phyloP scores from a whole-genome alignment of 2,329 filamentous ascomycete genomes.

The Ilyonectria robusta region DNA sequence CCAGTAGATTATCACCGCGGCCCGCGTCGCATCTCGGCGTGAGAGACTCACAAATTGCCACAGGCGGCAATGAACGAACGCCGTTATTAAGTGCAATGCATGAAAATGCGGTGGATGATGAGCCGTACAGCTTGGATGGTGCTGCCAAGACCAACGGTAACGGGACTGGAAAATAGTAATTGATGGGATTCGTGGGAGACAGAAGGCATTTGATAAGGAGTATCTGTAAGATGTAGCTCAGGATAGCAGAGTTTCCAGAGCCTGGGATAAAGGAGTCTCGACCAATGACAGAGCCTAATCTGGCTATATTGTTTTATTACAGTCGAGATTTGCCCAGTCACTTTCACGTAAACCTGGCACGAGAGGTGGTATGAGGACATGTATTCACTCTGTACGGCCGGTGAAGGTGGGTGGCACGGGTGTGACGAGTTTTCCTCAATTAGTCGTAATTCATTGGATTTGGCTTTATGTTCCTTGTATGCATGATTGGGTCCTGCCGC shows the following conservation, averaged over 20 bases:
- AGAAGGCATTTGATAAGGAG: constrained; percentile 21
- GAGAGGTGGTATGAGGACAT: background rate
- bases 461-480: background rate
- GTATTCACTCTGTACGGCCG: background rate
- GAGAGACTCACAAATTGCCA: constrained; percentile 20
- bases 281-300: background rate
- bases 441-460: background rate
- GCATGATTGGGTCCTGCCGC: background rate
- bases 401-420: no score
- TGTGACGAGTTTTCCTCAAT: background rate
- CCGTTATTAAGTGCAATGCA: constrained; percentile 47
- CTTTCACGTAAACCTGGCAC: background rate
- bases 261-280: background rate
- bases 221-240: constrained; percentile 4
- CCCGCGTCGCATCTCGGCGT: constrained; percentile 44
- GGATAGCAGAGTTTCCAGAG: background rate
- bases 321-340: background rate
- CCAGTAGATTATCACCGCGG: constrained; percentile 39
- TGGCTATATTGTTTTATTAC: background rate
- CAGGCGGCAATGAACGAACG: constrained; percentile 47
- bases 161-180: constrained; percentile 25
- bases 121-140: constrained; percentile 24
- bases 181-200: constrained; percentile 11
- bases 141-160: constrained; percentile 43
- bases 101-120: constrained; percentile 37